Conservation (phyloP, 371 early-diverging fungal species). For the Fennellomyces sp. region DNA sequence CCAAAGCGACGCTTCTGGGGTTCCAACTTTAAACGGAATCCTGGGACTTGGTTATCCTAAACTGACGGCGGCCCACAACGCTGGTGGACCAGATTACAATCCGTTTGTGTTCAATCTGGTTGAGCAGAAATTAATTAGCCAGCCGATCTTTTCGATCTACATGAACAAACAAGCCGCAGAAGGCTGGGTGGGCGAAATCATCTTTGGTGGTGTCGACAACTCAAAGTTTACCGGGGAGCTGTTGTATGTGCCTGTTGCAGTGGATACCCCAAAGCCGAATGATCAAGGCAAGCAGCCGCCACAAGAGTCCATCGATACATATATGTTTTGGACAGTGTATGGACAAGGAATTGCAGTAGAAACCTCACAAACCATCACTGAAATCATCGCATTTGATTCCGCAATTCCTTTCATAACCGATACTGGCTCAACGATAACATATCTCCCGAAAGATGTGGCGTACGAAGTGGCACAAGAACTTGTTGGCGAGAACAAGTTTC, state of each 20-base stretch:
- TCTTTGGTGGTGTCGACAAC: constrained; percentile 61
- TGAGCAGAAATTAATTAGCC: constrained; percentile 28
- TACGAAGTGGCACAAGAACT: constrained; percentile 17
- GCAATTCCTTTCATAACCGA: constrained; percentile 37
- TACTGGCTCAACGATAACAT: constrained; percentile 53
- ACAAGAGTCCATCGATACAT: constrained; percentile 6
- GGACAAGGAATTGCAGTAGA: constrained; percentile 35
- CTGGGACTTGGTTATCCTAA: constrained; percentile 44
- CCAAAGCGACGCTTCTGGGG: constrained; percentile 1
- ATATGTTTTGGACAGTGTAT: constrained; percentile 47
- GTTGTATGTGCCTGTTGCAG: constrained; percentile 42
- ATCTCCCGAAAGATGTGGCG: constrained; percentile 30
- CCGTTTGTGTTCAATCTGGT: constrained; percentile 45
- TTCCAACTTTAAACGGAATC: constrained; percentile 53
- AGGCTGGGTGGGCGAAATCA: constrained; percentile 56
- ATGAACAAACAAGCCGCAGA: constrained; percentile 22
- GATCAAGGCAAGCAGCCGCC: neutral
- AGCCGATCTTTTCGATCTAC: constrained; percentile 43
- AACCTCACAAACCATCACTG: constrained; percentile 1
- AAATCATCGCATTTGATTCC: constrained; percentile 11
- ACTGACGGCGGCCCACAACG: constrained; percentile 30
- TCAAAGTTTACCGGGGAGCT: constrained; percentile 55
- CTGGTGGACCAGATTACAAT: constrained; percentile 25
- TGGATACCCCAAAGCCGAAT: constrained; percentile 3
- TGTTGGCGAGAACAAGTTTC: constrained; percentile 19